Percentiles rank a stretch among this genome's conserved stretches.
Conservation (phyloP, 176 grass and related monocot genomes). For the Avena eriantha region DNA sequence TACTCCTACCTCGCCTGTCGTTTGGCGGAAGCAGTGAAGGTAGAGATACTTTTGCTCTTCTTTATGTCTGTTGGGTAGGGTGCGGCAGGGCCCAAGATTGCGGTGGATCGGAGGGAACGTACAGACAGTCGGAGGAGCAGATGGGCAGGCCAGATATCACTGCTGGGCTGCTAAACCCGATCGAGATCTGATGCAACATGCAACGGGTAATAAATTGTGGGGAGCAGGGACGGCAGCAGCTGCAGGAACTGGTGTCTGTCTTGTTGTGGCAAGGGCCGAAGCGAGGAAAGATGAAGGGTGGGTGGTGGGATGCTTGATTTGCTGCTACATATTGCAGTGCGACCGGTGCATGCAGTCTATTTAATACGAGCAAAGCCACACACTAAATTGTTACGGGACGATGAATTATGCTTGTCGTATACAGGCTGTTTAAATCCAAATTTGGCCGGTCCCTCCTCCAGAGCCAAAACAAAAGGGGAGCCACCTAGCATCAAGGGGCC, state of each 20-base stretch:
- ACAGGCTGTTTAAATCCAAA: too few species aligned
- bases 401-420: too few species aligned
- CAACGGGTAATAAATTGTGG: background rate
- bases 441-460: too few species aligned
- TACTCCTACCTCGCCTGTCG: background rate
- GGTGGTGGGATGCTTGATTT: background rate
- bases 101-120: background rate
- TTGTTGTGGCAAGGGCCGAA: too few species aligned
- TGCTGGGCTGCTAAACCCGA: background rate
- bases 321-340: background rate
- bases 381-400: too few species aligned
- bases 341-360: background rate
- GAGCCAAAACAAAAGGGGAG: too few species aligned
- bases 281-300: too few species aligned
- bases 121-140: background rate
- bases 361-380: background rate
- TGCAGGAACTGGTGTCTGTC: too few species aligned
- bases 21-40: conserved; percentile 22
- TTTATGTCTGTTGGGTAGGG: background rate
- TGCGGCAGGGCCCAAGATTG: background rate
- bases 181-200: background rate
- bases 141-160: background rate
- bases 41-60: background rate
- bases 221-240: background rate
- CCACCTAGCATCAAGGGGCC: too few species aligned